phyloP scores from a whole-genome alignment of 1,284 basidiomycete genomes.

The Naganishia sp. region DNA sequence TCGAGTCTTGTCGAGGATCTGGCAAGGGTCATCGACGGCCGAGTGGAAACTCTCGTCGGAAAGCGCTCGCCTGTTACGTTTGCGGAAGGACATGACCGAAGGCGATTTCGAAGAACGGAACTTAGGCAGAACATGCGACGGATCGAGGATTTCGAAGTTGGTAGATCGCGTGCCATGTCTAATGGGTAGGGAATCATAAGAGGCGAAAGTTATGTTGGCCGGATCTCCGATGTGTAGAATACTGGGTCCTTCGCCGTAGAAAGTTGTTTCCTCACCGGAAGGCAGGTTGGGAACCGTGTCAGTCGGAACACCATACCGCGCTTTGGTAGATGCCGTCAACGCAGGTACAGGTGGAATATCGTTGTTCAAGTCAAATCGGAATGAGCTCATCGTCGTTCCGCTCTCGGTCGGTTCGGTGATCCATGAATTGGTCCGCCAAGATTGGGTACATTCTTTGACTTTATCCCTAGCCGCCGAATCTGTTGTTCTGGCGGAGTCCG shows the following conservation, averaged over 20 bases:
- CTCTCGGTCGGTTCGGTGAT: slow-evolving; percentile 29
- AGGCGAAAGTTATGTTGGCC: slow-evolving; percentile 19
- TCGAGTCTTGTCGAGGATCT: neutral
- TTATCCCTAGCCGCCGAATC: neutral
- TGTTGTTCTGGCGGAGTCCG: neutral
- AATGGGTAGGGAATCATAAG: slow-evolving; percentile 22
- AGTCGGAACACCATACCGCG: slow-evolving; percentile 1
- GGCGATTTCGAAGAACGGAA: slow-evolving; percentile 7
- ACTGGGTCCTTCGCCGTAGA: slow-evolving; percentile 16
- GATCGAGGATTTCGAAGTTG: slow-evolving; percentile 28
- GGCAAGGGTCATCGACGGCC: slow-evolving; percentile 11
- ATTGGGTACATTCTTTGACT: neutral
- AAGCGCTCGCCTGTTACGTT: neutral
- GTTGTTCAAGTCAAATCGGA: slow-evolving; percentile 11
- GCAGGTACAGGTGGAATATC: slow-evolving; percentile 17
- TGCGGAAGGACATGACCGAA: slow-evolving; percentile 7
- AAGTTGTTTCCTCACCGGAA: neutral
- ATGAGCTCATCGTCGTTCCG: slow-evolving; percentile 24
- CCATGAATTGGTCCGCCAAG: slow-evolving; percentile 24
- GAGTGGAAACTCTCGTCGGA: slow-evolving; percentile 28
- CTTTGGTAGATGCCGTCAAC: slow-evolving; percentile 17
- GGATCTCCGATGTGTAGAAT: slow-evolving; percentile 18
- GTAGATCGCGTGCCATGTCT: slow-evolving; percentile 25
- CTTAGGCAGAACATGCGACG: neutral
- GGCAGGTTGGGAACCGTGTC: neutral